phyloP scores from a whole-genome alignment of 768 basidiomycete species.

The Boletus reticuloceps region DNA sequence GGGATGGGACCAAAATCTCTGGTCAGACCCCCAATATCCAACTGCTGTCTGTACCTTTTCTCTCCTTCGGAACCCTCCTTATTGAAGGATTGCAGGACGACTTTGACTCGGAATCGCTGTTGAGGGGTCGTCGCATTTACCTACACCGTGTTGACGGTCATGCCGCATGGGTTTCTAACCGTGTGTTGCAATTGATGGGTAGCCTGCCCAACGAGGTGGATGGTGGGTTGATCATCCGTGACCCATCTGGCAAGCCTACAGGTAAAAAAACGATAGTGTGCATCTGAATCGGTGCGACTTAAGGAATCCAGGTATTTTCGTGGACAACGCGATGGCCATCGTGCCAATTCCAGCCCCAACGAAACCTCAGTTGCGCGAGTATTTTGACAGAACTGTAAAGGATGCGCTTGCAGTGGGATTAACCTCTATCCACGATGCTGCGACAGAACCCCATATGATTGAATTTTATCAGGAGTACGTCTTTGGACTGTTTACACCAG shows the following conservation, averaged over 20 bases:
- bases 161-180: constrained; percentile 81
- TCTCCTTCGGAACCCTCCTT: constrained; percentile 5
- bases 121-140: constrained; percentile 68
- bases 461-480: constrained; percentile 64
- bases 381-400: constrained; percentile 58
- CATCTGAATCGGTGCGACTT: neutral
- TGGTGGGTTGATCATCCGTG: constrained; percentile 75
- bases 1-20: constrained; percentile 94
- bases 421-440: constrained; percentile 87
- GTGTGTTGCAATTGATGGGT: constrained; percentile 62
- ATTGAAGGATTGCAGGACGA: constrained; percentile 51
- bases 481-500: neutral
- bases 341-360: constrained; percentile 66
- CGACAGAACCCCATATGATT: constrained; percentile 46
- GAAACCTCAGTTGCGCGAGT: constrained; percentile 52
- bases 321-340: constrained; percentile 86
- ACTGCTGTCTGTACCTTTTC: constrained; percentile 51
- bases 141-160: constrained; percentile 81
- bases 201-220: constrained; percentile 60
- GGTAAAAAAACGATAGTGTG: constrained; percentile 38
- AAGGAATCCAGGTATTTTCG: constrained; percentile 54
- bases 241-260: constrained; percentile 60
- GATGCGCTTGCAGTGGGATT: constrained; percentile 79
- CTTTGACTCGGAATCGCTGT: constrained; percentile 64
- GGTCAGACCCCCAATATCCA: constrained; percentile 64